These are phyloP conservation scores for Casuarina equisetifolia DNA, from an alignment of 306 rosid species.

Conservation along the genomic window DNA sequence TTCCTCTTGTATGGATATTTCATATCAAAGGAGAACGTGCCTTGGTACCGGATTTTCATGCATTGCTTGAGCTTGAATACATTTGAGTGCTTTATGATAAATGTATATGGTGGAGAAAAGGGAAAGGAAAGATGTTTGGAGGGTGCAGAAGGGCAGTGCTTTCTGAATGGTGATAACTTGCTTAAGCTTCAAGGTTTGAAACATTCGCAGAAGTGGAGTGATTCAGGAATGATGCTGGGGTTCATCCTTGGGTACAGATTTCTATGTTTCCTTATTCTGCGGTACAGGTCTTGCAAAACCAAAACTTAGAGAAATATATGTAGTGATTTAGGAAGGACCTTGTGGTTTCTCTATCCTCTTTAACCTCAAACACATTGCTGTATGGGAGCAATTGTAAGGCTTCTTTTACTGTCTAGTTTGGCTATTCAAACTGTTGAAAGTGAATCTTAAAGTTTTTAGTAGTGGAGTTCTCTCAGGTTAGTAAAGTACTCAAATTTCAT, in stretches of 20 bases:
- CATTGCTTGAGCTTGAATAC: conserved; percentile 45
- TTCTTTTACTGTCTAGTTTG: background rate
- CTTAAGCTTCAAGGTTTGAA: conserved; percentile 32
- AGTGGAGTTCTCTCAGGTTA: background rate
- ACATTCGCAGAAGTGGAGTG: conserved; percentile 40
- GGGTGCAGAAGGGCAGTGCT: conserved; percentile 25
- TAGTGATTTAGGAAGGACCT: background rate
- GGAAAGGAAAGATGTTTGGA: conserved; percentile 31
- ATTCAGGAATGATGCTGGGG: conserved; percentile 39
- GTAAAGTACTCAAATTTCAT: background rate
- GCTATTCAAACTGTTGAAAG: background rate
- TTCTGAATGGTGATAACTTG: conserved; percentile 29
- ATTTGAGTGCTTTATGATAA: conserved; percentile 48
- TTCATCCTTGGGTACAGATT: conserved; percentile 38
- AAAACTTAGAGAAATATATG: conserved; percentile 15
- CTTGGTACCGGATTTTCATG: conserved; percentile 49
- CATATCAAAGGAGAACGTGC: conserved; percentile 39
- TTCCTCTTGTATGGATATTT: conserved; percentile 53
- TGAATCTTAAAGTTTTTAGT: background rate
- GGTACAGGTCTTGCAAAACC: conserved; percentile 35
- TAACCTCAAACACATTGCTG: background rate
- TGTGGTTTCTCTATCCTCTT: background rate
- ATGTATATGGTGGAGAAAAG: conserved; percentile 39
- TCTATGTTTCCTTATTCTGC: conserved; percentile 37
- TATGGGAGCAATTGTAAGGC: background rate